A percentile compares a stretch with the other conserved stretches of the same genome.
phyloP scores from a whole-genome alignment of 2,329 filamentous ascomycete species.

The Fusarium graminum region DNA sequence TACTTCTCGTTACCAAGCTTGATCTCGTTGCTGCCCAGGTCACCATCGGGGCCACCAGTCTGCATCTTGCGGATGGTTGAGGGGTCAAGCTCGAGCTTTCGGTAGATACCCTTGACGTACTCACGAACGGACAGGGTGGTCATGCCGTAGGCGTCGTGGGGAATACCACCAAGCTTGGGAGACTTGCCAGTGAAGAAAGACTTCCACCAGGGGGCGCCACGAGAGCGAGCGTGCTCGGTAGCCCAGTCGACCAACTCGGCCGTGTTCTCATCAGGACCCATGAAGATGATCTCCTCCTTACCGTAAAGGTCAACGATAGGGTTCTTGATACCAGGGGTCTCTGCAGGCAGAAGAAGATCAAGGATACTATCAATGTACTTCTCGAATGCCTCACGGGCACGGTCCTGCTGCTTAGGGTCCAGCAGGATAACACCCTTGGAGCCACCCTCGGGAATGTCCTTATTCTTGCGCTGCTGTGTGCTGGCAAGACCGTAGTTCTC shows the following conservation, averaged over 20 bases:
- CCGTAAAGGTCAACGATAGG: conserved; percentile 96
- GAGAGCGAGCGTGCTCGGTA: conserved; percentile 89
- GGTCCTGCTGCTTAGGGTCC: conserved; percentile 94
- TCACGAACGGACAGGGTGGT: conserved; percentile 96
- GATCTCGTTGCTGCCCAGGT: conserved; percentile 98
- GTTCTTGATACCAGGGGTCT: conserved; percentile 97
- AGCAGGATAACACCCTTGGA: conserved; percentile 98
- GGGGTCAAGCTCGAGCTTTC: conserved; percentile 92
- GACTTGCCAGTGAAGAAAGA: conserved; percentile 99
- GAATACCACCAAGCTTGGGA: conserved; percentile 94
- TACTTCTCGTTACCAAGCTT: conserved; percentile 96
- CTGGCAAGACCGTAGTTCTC: conserved; percentile 99
- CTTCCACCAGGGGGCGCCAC: conserved; percentile 98
- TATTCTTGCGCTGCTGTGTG: conserved; percentile 99
- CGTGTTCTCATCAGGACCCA: conserved; percentile 99
- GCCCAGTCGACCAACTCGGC: conserved; percentile 98
- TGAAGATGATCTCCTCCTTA: conserved; percentile 96
- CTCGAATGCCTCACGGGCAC: conserved; percentile 91
- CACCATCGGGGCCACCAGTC: conserved; percentile 96
- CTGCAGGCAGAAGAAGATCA: conserved; percentile 89
- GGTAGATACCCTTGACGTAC: conserved; percentile 96
- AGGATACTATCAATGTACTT: conserved; percentile 99
- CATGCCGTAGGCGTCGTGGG: conserved; percentile 97
- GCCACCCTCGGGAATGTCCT: conserved; percentile 98
- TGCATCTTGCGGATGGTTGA: conserved; percentile 91